These are phyloP conservation scores for Cryptococcus sp. DNA, from an alignment of 1,284 basidiomycete species.

Conservation along the genomic window DNA sequence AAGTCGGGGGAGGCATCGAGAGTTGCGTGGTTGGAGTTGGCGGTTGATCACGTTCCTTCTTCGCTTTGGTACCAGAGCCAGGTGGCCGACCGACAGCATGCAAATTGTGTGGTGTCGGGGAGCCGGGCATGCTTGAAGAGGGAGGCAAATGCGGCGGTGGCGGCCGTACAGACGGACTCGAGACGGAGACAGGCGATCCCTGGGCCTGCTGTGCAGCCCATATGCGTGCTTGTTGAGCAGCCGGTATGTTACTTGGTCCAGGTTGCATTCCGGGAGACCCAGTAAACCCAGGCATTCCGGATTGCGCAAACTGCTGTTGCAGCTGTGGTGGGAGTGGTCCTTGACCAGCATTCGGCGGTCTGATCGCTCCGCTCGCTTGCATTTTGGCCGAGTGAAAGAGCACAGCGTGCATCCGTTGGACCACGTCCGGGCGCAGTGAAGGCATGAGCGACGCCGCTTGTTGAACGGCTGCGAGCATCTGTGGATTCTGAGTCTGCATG, in stretches of 20 bases:
- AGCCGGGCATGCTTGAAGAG: slow-evolving; percentile 13
- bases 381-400: slow-evolving; percentile 19
- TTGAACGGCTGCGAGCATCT: slow-evolving; percentile 24
- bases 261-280: slow-evolving; percentile 5
- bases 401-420: slow-evolving; percentile 45
- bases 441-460: slow-evolving; percentile 25
- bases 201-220: slow-evolving; percentile 22
- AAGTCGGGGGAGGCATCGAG: slow-evolving; percentile 44
- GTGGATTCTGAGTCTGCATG: slow-evolving; percentile 38
- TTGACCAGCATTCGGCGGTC: slow-evolving; percentile 12
- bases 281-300: slow-evolving; percentile 20
- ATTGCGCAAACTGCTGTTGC: slow-evolving; percentile 5
- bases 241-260: slow-evolving; percentile 12
- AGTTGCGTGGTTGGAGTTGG: slow-evolving; percentile 14
- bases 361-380: slow-evolving; percentile 11
- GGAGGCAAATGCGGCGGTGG: slow-evolving; percentile 29
- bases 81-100: not conserved
- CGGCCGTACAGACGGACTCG: slow-evolving; percentile 24
- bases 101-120: slow-evolving; percentile 7
- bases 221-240: slow-evolving; percentile 20
- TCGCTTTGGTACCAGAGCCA: slow-evolving; percentile 1
- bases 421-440: slow-evolving; percentile 33
- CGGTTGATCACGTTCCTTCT: not conserved
- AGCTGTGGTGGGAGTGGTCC: slow-evolving; percentile 8
- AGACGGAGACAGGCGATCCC: slow-evolving; percentile 12